Percentiles rank a stretch among this genome's conserved stretches.
Evolutionary conservation across 176 grass and related monocot genomes (phyloP).

Genomic region (Cenchrus purpureus): DNA sequence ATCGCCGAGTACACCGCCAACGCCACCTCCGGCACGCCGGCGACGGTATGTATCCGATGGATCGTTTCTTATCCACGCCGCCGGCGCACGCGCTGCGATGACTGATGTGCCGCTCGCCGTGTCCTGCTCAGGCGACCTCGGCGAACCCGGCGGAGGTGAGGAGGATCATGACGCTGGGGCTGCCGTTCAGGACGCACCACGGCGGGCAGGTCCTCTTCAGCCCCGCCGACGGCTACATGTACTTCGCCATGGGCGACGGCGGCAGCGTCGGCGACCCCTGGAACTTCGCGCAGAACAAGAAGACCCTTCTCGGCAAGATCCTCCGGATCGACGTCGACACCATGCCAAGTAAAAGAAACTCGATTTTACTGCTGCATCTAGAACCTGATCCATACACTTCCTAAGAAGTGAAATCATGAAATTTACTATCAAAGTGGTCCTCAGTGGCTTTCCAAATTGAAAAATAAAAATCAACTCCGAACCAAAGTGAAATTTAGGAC

Average conservation of each 20-base stretch:
- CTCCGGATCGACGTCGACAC: constrained; percentile 68
- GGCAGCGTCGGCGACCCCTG: constrained; percentile 75
- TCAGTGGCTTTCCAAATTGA: too few relatives aligned
- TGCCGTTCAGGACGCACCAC: constrained; percentile 83
- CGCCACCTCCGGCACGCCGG: constrained; percentile 57
- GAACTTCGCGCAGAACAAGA: constrained; percentile 98
- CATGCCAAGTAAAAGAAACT: constrained; percentile 50
- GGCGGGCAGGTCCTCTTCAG: constrained; percentile 78
- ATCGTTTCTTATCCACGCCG: neutral
- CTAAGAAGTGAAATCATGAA: too few relatives aligned
- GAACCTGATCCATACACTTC: too few relatives aligned
- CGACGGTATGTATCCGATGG: constrained; percentile 53
- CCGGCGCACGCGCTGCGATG: too few relatives aligned
- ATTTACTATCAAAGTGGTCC: too few relatives aligned
- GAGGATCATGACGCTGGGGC: constrained; percentile 78
- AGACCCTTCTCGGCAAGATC: constrained; percentile 81
- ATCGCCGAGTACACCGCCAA: constrained; percentile 87
- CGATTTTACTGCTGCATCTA: too few relatives aligned
- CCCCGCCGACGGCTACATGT: constrained; percentile 76
- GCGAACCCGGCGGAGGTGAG: constrained; percentile 70
- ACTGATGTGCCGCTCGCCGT: neutral
- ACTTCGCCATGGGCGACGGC: constrained; percentile 95
- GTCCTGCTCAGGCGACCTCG: constrained; percentile 47
- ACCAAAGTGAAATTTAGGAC: neutral
- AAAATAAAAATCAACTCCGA: too few relatives aligned